Evolutionary conservation across 2,329 filamentous ascomycete genomes (phyloP).

Genomic region (Penicillium sp.): DNA sequence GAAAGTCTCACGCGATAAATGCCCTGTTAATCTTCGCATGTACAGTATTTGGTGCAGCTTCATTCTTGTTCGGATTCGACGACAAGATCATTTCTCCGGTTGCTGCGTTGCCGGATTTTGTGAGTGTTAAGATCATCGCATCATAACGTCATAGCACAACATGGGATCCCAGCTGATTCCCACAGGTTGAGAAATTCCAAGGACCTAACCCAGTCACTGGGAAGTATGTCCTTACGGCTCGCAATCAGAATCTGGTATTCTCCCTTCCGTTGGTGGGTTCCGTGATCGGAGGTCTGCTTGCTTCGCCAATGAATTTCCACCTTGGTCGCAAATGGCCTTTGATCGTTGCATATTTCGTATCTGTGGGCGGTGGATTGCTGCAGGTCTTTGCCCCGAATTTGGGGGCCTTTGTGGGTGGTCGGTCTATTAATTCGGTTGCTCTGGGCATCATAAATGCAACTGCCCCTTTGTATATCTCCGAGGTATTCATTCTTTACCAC

Average conservation of each 20-base stretch:
- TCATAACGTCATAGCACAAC: background rate
- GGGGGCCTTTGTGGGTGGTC: slow-evolving; percentile 32
- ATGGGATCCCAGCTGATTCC: background rate
- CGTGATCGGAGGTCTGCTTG: slow-evolving; percentile 30
- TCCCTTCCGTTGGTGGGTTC: slow-evolving; percentile 36
- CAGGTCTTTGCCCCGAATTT: slow-evolving; percentile 37
- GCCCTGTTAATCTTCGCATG: slow-evolving; percentile 25
- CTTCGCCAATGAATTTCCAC: slow-evolving; percentile 32
- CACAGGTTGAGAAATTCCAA: slow-evolving; percentile 30
- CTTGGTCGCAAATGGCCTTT: slow-evolving; percentile 36
- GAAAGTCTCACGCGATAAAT: slow-evolving; percentile 21
- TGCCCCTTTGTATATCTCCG: slow-evolving; percentile 36
- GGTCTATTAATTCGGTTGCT: slow-evolving; percentile 31
- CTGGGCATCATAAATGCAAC: slow-evolving; percentile 34
- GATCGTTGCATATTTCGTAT: slow-evolving; percentile 31
- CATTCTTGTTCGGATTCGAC: slow-evolving; percentile 33
- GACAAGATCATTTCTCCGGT: slow-evolving; percentile 34
- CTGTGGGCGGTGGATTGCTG: slow-evolving; percentile 32
- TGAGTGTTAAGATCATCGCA: slow-evolving; percentile 10
- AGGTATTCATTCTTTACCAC: slow-evolving; percentile 14
- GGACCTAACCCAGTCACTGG: slow-evolving; percentile 24
- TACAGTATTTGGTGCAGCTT: slow-evolving; percentile 28
- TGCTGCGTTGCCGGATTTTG: slow-evolving; percentile 26
- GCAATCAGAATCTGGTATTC: slow-evolving; percentile 36
- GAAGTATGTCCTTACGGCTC: slow-evolving; percentile 26